Conservation (phyloP, 2,329 filamentous ascomycete genomes). For the Fusarium sp. region DNA sequence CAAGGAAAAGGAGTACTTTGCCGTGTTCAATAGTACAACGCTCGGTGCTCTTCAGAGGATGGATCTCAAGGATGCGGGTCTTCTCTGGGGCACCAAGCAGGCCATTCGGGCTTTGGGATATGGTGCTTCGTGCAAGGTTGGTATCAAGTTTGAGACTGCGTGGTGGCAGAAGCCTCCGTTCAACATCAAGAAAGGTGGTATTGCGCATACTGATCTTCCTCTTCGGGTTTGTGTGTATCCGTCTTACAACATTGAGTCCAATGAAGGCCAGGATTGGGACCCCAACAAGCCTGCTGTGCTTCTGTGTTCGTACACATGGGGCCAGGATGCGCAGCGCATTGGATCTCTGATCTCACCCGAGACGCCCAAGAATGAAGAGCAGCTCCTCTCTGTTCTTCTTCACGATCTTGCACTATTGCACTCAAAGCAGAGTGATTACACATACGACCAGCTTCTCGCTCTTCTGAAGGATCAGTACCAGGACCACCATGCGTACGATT, state of each 20-base stretch:
- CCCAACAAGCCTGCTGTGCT: constrained; percentile 21
- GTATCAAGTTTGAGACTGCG: constrained; percentile 46
- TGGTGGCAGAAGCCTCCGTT: constrained; percentile 36
- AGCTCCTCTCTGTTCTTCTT: constrained; percentile 13
- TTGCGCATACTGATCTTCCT: constrained; percentile 40
- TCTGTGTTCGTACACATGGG: constrained; percentile 35
- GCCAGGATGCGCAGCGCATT: constrained; percentile 32
- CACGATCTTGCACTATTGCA: constrained; percentile 29
- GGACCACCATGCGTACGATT: constrained; percentile 30
- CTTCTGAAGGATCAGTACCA: constrained; percentile 10
- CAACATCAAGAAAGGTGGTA: constrained; percentile 15
- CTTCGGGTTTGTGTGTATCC: constrained; percentile 47
- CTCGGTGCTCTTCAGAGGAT: constrained; percentile 28
- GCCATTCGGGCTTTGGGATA: constrained; percentile 46
- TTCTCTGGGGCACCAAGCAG: constrained; percentile 42
- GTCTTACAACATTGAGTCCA: constrained; percentile 39
- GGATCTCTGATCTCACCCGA: constrained; percentile 18
- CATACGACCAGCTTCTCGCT: neutral
- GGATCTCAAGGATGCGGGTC: constrained; percentile 36
- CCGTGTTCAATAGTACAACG: constrained; percentile 31
- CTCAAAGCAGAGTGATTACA: neutral
- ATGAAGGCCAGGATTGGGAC: neutral
- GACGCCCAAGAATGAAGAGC: constrained; percentile 14
- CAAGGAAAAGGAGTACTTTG: constrained; percentile 26
- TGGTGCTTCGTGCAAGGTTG: constrained; percentile 44